phyloP scores from a whole-genome alignment of 371 early-diverging fungal genomes.

The Zychaea mexicana region DNA sequence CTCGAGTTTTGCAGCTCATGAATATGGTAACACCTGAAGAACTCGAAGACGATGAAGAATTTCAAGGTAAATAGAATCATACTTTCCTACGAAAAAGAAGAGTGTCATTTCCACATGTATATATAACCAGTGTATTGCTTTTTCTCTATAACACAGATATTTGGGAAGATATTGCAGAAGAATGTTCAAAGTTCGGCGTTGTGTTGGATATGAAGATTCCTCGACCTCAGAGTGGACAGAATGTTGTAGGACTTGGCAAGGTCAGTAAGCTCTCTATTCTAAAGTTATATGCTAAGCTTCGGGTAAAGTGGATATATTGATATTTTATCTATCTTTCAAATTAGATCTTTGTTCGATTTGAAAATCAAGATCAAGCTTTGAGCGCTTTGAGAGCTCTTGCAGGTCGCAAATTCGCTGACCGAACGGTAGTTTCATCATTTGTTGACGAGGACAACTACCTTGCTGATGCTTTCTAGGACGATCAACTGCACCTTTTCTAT shows the following conservation, averaged over 20 bases:
- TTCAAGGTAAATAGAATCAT: constrained; percentile 62
- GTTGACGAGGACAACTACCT: constrained; percentile 71
- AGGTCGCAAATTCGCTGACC: constrained; percentile 92
- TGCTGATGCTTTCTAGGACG: constrained; percentile 58
- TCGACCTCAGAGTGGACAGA: constrained; percentile 62
- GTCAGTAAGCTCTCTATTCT: too few relatives aligned
- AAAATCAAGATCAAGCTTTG: constrained; percentile 56
- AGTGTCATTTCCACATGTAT: background rate
- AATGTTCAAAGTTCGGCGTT: constrained; percentile 88
- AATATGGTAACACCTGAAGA: constrained; percentile 96
- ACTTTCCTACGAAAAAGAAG: too few relatives aligned
- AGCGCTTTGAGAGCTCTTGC: constrained; percentile 85
- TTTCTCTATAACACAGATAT: constrained; percentile 67
- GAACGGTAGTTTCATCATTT: constrained; percentile 92
- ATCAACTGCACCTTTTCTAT: background rate
- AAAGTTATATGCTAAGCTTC: background rate
- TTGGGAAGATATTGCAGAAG: constrained; percentile 88
- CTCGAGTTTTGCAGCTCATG: constrained; percentile 83
- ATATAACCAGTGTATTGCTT: background rate
- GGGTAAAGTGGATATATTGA: too few relatives aligned
- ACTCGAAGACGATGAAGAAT: constrained; percentile 86
- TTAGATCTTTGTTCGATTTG: constrained; percentile 87
- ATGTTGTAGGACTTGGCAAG: constrained; percentile 82
- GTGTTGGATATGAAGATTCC: constrained; percentile 86
- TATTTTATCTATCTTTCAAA: background rate